Evolutionary conservation across 2,329 filamentous ascomycete genomes (phyloP), one percentile per base, ranked within the genome.

Genomic region (Elsinoe ampelina): DNA sequence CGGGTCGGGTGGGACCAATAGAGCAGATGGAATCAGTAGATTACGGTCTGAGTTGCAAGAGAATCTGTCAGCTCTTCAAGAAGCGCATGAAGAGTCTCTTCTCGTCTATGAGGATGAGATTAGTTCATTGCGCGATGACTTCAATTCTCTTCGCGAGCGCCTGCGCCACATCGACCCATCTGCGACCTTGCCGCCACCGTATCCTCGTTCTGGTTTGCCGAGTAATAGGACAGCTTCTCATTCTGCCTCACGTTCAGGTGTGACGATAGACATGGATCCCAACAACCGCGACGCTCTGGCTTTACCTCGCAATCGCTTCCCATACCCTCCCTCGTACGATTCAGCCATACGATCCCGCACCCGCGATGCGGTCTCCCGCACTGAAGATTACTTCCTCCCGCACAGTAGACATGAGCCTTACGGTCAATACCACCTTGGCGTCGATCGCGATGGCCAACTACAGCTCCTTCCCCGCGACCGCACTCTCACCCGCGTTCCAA

Each of bases 401-500:
- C 19, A 38, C 35, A 4, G 34, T 3, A 17, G 8, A 19, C 48
- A 22, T 15, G 32, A 52, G 13, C 17, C 48, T 19, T 22, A 22
- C 19, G 48, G 32, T 6, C 48, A 52, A n/a, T 39, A 52, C 34
- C 48, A 52, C 19, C 48, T 52, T 26, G 48, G 48, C 48, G 48
- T 52, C 10, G 48, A 52, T 13, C 48, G 48, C 11, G 48, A 52
- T 20, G 48, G 48, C 5, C 48, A 52, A 39, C 48, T 52, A 5
- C 48, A 52, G 34, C 48, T 52, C 34, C 48, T 52, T 5, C 48
- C 48, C 8, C 48, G 48, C 32, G 48, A 52, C 48, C 48, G 48
- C 32, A 52, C 48, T n/a, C 48, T 52, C 12, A 52, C 48, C 5
- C 32, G 48, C 12, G 48, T 52, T 2, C 48, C 48, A 7, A 52